Conservation (phyloP, 2,329 filamentous ascomycete genomes). For the Cytospora mali region DNA sequence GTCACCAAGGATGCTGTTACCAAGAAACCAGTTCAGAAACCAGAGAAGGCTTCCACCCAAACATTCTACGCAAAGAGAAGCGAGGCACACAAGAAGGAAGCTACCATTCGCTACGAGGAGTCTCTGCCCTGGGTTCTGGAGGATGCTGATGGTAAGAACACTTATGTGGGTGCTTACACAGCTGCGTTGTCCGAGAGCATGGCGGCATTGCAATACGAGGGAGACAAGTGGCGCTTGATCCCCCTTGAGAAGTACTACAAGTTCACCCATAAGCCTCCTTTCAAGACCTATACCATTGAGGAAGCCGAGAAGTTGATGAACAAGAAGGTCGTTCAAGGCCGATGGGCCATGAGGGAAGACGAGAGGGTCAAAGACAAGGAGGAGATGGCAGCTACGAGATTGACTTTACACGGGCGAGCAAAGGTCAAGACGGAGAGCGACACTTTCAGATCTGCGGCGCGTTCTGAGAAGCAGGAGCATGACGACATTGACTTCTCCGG, state of each 20-base stretch:
- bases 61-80: constrained; percentile 79
- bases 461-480: constrained; percentile 69
- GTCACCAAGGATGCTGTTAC: constrained; percentile 60
- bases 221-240: constrained; percentile 76
- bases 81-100: constrained; percentile 78
- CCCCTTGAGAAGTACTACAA: constrained; percentile 96
- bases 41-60: constrained; percentile 76
- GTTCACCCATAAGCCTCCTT: constrained; percentile 78
- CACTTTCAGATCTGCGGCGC: constrained; percentile 63
- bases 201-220: constrained; percentile 74
- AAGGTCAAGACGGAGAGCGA: constrained; percentile 70
- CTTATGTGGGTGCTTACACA: constrained; percentile 91
- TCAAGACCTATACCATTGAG: constrained; percentile 77
- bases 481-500: constrained; percentile 69
- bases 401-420: constrained; percentile 53
- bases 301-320: constrained; percentile 84
- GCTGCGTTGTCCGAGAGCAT: constrained; percentile 84
- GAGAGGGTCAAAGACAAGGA: constrained; percentile 60
- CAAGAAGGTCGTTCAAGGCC: constrained; percentile 73
- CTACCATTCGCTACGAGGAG: constrained; percentile 84
- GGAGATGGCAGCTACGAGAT: constrained; percentile 62
- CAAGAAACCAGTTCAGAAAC: constrained; percentile 58
- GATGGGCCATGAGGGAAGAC: constrained; percentile 77
- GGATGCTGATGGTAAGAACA: constrained; percentile 93
- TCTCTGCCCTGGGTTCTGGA: constrained; percentile 95